Evolutionary conservation across 495 filamentous ascomycete genomes (phyloP), one percentile per base, ranked within the genome.

Genomic region (Aspergillus egyptiacus): DNA sequence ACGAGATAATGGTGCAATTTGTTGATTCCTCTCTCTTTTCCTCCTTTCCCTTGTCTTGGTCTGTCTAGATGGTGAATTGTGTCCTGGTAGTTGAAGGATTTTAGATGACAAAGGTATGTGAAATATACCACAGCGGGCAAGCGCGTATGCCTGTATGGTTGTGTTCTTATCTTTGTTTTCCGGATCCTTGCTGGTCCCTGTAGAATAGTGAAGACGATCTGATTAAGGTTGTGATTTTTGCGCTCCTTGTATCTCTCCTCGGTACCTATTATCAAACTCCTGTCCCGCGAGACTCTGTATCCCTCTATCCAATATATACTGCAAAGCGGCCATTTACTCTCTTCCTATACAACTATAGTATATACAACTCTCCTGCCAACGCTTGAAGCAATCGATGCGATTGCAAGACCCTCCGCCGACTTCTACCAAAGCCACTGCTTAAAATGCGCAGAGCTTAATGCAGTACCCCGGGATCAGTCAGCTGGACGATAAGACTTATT

Each of bases 141-240:
- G 31, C 36, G 19, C 41, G 33, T 51, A 35, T 39, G 22, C 58
- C 37, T 60, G 54, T 49, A 45, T 55, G 58, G 54, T 58, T 58
- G 56, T 60, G 54, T 61, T 50, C 14, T n/a, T 43, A 43, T 34
- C 43, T 46, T 36, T 46, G 31, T 49, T 48, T 46, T 2, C 41
- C 54, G 48, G 51, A 48, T 55, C 50, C 50, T 52, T 57, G 43
- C 45, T 66, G 48, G 60, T 66, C 60, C 61, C 65, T 71, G 68
- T 71, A 71, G 66, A 67, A 68, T 71, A 69, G 61, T 59, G 66
- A 37, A 63, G 56, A 57, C 64, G 61, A 68, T 66, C 46, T 65
- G 61, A 68, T 66, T 48, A 44, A 54, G 47, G 53, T 28, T 37
- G 45, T 33, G 30, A 39, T 51, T 50, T 37, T 42, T 53, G 33